Percentiles rank a stretch among this genome's conserved stretches.
Conservation (phyloP, 176 grass and related monocot genomes). For the Aegilops sharonensis region DNA sequence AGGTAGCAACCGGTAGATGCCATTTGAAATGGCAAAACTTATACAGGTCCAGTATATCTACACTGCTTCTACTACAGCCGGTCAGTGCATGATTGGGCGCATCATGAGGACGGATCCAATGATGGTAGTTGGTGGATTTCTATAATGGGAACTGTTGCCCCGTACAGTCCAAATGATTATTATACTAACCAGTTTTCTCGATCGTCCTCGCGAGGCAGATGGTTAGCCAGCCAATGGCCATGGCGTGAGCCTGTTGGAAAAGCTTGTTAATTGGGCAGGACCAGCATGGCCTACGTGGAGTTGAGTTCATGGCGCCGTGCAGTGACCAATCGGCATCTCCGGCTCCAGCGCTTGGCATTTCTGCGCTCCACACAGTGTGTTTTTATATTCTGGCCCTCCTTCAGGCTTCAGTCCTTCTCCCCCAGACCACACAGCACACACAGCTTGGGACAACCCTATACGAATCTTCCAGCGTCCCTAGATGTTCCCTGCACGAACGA, state of each 20-base stretch:
- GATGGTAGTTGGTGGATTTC: constrained; percentile 45
- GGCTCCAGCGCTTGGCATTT: constrained; percentile 22
- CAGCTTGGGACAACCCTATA: constrained; percentile 23
- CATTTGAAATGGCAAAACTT: neutral
- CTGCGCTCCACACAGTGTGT: constrained; percentile 3
- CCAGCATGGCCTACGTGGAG: constrained; percentile 32
- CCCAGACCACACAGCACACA: constrained; percentile 21
- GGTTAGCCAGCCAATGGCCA: neutral
- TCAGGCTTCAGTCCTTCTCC: too few relatives aligned
- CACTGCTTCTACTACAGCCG: neutral
- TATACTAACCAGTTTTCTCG: neutral
- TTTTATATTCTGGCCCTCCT: too few relatives aligned
- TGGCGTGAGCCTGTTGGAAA: neutral
- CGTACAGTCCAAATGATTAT: constrained; percentile 17
- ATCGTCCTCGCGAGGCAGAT: neutral
- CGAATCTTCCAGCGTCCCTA: constrained; percentile 47
- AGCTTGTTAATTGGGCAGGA: neutral
- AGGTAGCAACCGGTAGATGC: too few relatives aligned
- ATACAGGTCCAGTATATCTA: neutral
- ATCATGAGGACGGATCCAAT: constrained; percentile 42
- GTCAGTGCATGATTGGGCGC: constrained; percentile 39
- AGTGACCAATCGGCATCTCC: constrained; percentile 11
- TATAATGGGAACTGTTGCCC: constrained; percentile 34
- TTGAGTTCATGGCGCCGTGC: neutral
- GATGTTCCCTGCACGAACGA: constrained; percentile 33